phyloP scores from a whole-genome alignment of 148 eudicot genomes.

The Rhododendron mucronatum region DNA sequence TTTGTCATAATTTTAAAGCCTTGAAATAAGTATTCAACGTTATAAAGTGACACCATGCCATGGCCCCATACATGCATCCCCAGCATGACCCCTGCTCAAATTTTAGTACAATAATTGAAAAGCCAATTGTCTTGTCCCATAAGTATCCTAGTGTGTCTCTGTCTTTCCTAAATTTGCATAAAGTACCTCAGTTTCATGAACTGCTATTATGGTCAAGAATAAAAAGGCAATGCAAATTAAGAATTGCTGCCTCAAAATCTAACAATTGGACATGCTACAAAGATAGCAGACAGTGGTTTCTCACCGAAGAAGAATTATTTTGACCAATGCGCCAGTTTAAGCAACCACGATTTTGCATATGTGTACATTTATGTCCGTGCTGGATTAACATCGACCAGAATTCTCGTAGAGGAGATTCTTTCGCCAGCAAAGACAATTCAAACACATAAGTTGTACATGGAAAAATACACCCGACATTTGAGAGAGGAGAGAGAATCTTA shows the following conservation, averaged over 20 bases:
- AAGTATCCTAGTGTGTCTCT: background rate
- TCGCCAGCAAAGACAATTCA: background rate
- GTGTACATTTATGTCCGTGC: background rate
- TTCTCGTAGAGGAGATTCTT: background rate
- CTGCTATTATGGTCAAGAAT: background rate
- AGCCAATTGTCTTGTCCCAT: background rate
- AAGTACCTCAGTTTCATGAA: background rate
- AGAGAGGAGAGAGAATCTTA: constrained; percentile 30
- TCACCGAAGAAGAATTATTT: background rate
- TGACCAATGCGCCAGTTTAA: background rate
- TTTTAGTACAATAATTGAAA: background rate
- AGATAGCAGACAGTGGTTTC: background rate
- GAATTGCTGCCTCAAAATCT: background rate
- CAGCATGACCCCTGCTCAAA: background rate
- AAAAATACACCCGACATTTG: background rate
- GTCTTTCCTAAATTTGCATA: background rate
- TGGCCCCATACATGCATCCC: background rate
- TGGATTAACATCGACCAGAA: background rate
- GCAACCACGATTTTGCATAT: background rate
- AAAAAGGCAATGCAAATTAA: background rate
- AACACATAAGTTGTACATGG: background rate
- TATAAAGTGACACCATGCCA: background rate
- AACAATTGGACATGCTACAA: background rate
- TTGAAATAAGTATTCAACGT: background rate
- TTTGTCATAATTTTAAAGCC: background rate